phyloP scores from a whole-genome alignment of 176 grass and related monocot genomes.

The Eleusine coracana region DNA sequence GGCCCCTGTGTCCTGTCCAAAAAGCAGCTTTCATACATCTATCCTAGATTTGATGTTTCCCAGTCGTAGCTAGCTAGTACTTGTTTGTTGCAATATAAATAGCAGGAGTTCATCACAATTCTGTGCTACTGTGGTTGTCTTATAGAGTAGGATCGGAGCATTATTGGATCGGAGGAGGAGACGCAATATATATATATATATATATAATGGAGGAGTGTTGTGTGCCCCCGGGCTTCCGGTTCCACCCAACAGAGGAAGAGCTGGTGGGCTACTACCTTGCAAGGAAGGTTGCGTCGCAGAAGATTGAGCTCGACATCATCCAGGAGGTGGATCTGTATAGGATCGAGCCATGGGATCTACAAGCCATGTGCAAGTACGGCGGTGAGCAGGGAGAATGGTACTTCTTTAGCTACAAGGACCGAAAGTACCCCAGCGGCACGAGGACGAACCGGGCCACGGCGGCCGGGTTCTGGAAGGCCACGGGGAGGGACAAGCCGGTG shows the following conservation, averaged over 20 bases:
- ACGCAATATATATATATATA: not conserved
- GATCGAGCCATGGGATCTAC: conserved; percentile 88
- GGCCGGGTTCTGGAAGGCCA: conserved; percentile 94
- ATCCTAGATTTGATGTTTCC: no score
- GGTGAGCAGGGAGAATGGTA: conserved; percentile 47
- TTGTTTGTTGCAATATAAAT: no score
- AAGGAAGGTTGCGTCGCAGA: conserved; percentile 55
- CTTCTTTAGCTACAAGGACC: conserved; percentile 85
- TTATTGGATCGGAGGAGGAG: no score
- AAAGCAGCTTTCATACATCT: no score
- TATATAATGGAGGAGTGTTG: conserved; percentile 33
- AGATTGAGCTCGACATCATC: conserved; percentile 67
- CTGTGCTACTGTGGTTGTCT: no score
- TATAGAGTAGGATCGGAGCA: no score
- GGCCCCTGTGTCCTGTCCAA: no score
- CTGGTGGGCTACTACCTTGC: conserved; percentile 87
- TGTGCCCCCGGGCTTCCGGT: conserved; percentile 84
- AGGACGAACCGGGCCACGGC: conserved; percentile 78
- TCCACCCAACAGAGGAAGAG: conserved; percentile 97
- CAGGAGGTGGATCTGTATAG: conserved; percentile 79
- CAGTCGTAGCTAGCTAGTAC: no score
- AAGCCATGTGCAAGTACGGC: conserved; percentile 27
- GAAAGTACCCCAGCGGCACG: conserved; percentile 83
- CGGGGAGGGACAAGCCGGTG: conserved; percentile 87
- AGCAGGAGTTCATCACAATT: no score